A percentile compares a stretch with the other conserved stretches of the same genome.
Conservation (phyloP, 768 basidiomycete genomes). For the Tulasnella sp. region DNA sequence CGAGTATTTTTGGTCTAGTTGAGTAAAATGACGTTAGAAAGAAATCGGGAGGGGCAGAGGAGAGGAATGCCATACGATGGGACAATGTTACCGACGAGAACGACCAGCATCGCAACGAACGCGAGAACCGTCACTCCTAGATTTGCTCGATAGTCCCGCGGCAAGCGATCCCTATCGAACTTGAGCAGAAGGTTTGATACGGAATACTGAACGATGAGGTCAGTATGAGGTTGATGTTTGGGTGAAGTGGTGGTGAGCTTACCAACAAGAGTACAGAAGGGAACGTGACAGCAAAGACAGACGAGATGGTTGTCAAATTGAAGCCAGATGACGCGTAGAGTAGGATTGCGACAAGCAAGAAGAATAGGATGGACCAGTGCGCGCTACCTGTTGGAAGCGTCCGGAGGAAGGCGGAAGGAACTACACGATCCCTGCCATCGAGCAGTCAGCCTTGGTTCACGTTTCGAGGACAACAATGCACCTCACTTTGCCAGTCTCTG, state of each 20-base stretch:
- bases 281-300: conserved; percentile 25
- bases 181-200: conserved; percentile 51
- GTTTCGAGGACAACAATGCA: not conserved
- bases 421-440: conserved; percentile 40
- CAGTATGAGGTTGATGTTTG: conserved; percentile 11
- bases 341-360: conserved; percentile 42
- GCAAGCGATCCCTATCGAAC: conserved; percentile 56
- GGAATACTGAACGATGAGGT: conserved; percentile 58
- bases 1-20: conserved; percentile 6
- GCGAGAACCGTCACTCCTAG: conserved; percentile 39
- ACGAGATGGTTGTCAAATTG: conserved; percentile 44
- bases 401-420: conserved; percentile 48
- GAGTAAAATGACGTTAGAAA: not conserved
- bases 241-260: not conserved
- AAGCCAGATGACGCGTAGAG: conserved; percentile 55
- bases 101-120: conserved; percentile 35
- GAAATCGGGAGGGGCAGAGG: not conserved
- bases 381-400: conserved; percentile 47
- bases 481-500: conserved; percentile 42
- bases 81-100: conserved; percentile 54
- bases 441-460: not conserved
- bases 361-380: conserved; percentile 45
- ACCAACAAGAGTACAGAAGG: conserved; percentile 15
- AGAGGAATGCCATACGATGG: conserved; percentile 35
- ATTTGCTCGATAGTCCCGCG: conserved; percentile 37